Percentiles rank a stretch among this genome's conserved stretches.
These are phyloP conservation scores for Collybiopsis luxurians DNA, from an alignment of 768 basidiomycete genomes.

Conservation along the genomic window DNA sequence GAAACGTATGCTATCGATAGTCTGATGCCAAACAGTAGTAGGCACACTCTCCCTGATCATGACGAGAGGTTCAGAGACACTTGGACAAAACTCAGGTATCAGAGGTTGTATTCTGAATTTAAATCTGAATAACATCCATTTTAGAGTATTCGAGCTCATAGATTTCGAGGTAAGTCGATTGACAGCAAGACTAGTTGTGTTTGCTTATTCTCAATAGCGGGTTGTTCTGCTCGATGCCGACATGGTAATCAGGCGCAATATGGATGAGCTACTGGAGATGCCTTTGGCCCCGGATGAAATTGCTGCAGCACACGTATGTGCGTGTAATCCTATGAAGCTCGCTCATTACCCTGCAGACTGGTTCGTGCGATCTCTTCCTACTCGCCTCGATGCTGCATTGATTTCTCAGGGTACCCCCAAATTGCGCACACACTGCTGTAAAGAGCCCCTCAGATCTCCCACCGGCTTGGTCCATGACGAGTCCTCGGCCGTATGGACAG, in stretches of 20 bases:
- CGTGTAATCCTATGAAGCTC: conserved; percentile 88
- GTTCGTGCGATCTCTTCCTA: conserved; percentile 36
- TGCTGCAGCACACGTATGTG: conserved; percentile 86
- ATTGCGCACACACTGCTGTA: conserved; percentile 78
- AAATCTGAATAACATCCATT: background rate
- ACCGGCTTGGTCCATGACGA: conserved; percentile 28
- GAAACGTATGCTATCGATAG: conserved; percentile 54
- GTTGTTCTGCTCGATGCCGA: conserved; percentile 84
- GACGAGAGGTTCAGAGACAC: conserved; percentile 64
- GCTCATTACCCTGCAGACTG: conserved; percentile 89
- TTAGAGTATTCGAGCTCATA: conserved; percentile 59
- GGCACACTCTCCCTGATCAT: conserved; percentile 36
- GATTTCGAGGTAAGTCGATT: conserved; percentile 59
- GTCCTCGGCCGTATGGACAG: conserved; percentile 75
- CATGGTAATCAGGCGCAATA: conserved; percentile 80
- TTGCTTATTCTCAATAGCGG: conserved; percentile 40
- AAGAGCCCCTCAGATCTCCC: conserved; percentile 41
- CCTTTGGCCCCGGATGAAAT: conserved; percentile 67
- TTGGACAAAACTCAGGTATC: conserved; percentile 66
- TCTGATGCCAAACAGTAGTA: conserved; percentile 48
- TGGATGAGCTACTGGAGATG: conserved; percentile 73
- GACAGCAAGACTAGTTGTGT: background rate
- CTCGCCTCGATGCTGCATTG: background rate
- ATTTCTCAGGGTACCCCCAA: conserved; percentile 77
- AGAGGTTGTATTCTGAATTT: background rate